phyloP scores from a whole-genome alignment of 306 rosid genomes.

The Corylus americana region DNA sequence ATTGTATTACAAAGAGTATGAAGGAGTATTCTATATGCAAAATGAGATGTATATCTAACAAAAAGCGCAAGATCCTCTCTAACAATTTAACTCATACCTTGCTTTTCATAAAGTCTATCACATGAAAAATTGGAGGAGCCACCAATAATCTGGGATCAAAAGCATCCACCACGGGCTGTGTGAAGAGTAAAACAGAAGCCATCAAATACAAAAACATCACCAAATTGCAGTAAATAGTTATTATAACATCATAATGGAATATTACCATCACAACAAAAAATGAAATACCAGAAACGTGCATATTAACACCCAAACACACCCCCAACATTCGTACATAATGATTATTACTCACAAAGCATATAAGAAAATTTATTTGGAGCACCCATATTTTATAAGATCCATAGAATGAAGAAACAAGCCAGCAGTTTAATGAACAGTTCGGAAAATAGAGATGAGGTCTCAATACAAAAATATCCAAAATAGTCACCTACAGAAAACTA shows the following conservation, averaged over 20 bases:
- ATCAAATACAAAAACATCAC: slow-evolving; percentile 8
- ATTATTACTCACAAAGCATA: background rate
- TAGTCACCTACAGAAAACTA: background rate
- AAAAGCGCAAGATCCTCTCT: slow-evolving; percentile 2
- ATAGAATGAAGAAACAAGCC: background rate
- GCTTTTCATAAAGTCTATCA: slow-evolving; percentile 73
- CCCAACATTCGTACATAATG: slow-evolving; percentile 2
- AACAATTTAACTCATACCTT: slow-evolving; percentile 44
- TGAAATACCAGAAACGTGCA: slow-evolving; percentile 3
- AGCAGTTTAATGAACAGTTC: background rate
- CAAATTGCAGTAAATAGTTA: background rate
- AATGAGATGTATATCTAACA: background rate
- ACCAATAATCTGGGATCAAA: slow-evolving; percentile 92
- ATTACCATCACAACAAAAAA: slow-evolving; percentile 20
- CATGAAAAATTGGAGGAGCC: slow-evolving; percentile 80
- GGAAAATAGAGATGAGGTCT: background rate
- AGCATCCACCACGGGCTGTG: slow-evolving; percentile 98
- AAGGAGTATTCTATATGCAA: background rate
- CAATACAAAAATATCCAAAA: background rate
- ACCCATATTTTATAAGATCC: background rate
- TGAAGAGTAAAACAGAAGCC: slow-evolving; percentile 19
- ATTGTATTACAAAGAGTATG: background rate
- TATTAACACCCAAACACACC: slow-evolving; percentile 22
- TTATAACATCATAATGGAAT: slow-evolving; percentile 8
- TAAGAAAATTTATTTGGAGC: background rate